These are phyloP conservation scores for Bacidia rubella DNA, from an alignment of 495 filamentous ascomycete genomes.

Conservation along the genomic window DNA sequence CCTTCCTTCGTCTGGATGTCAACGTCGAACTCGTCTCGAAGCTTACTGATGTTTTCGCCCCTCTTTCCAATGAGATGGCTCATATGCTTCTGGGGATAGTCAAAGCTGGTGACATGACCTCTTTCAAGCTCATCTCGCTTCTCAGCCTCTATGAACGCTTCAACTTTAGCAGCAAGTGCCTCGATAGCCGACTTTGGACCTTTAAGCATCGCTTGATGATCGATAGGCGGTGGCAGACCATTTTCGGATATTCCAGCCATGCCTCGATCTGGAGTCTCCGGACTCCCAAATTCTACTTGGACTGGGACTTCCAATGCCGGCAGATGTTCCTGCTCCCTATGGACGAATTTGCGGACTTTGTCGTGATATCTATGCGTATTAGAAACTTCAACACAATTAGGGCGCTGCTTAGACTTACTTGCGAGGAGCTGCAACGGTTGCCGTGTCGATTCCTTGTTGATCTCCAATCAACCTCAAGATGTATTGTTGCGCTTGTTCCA, in stretches of 20 bases:
- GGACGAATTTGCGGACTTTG: constrained; percentile 64
- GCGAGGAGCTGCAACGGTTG: constrained; percentile 51
- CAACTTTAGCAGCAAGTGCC: constrained; percentile 52
- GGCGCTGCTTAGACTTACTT: constrained; percentile 40
- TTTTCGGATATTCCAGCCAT: background rate
- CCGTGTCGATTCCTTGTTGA: constrained; percentile 54
- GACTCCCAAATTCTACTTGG: constrained; percentile 38
- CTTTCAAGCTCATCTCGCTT: constrained; percentile 80
- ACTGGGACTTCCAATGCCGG: constrained; percentile 58
- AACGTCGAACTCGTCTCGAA: constrained; percentile 94
- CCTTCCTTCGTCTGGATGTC: constrained; percentile 78
- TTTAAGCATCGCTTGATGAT: constrained; percentile 48
- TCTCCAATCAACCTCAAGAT: constrained; percentile 55
- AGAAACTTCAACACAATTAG: constrained; percentile 18
- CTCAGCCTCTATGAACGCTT: constrained; percentile 67
- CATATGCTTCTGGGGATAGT: constrained; percentile 87
- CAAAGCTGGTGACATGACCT: constrained; percentile 69
- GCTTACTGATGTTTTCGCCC: constrained; percentile 85
- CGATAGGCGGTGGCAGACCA: constrained; percentile 6
- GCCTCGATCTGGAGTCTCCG: background rate
- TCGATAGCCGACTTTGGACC: constrained; percentile 62
- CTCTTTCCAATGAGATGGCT: constrained; percentile 86
- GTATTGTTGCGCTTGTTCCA: constrained; percentile 59
- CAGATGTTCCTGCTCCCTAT: constrained; percentile 57
- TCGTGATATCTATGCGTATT: constrained; percentile 41